Percentiles rank a stretch among this genome's conserved stretches.
These are phyloP conservation scores for Tricholoma matsutake DNA, from an alignment of 768 basidiomycete genomes.

Conservation along the genomic window DNA sequence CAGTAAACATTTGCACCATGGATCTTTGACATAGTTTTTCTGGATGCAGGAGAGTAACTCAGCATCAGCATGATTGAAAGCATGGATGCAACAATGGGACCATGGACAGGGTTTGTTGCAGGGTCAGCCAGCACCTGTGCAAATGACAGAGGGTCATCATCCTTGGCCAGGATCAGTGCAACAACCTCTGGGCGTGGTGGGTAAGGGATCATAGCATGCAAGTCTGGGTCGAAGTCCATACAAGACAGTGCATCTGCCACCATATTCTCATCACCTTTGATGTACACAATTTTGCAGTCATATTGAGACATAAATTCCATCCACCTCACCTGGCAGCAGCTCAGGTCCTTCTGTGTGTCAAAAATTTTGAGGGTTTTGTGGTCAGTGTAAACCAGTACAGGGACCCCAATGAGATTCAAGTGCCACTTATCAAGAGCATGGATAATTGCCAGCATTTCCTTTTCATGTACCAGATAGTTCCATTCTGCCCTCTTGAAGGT, in stretches of 20 bases:
- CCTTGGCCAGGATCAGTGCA: not conserved
- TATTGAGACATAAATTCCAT: slow-evolving; percentile 16
- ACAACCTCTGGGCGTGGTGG: not conserved
- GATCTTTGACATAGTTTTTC: not conserved
- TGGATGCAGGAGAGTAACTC: not conserved
- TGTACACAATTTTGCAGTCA: no score
- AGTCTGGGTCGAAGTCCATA: not conserved
- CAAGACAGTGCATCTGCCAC: slow-evolving; percentile 33
- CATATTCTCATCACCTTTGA: slow-evolving; percentile 14
- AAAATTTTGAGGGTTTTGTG: slow-evolving; percentile 18
- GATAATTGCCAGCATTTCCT: slow-evolving; percentile 32
- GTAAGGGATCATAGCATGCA: not conserved
- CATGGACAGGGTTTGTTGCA: not conserved
- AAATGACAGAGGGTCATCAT: not conserved
- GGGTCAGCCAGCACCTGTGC: not conserved
- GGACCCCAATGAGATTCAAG: slow-evolving; percentile 12
- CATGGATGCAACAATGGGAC: not conserved
- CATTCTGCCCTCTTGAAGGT: no score
- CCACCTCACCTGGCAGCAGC: slow-evolving; percentile 23
- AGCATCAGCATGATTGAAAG: not conserved
- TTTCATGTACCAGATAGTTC: no score
- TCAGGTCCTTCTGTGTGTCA: slow-evolving; percentile 11
- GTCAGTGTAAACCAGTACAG: slow-evolving; percentile 26
- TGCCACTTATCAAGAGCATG: slow-evolving; percentile 22
- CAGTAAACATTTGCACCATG: not conserved